Percentiles rank a stretch among this genome's conserved stretches.
Conservation (phyloP, 169 alveolate genomes). For the Plasmodium vivax region DNA sequence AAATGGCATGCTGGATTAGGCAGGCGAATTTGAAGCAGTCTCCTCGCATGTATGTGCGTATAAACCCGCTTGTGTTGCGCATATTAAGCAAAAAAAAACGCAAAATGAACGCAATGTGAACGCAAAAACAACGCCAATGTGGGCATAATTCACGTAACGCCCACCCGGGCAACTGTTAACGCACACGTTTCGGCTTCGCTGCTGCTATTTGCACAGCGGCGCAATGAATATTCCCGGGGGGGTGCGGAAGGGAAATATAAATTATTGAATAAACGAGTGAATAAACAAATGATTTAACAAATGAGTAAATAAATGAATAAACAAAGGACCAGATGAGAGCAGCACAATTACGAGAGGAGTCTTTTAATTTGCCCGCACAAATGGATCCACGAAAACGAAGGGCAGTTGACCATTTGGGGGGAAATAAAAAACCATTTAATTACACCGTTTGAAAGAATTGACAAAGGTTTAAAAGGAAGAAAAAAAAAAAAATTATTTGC, state of each 20-base stretch:
- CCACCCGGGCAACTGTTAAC: neutral
- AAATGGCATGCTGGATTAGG: neutral
- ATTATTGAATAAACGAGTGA: too few species aligned
- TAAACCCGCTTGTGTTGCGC: neutral
- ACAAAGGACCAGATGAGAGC: neutral
- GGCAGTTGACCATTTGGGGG: neutral
- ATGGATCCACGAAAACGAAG: neutral
- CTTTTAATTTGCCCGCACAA: neutral
- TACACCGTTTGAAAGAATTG: neutral
- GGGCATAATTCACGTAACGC: neutral
- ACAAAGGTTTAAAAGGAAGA: neutral
- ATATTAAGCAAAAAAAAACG: neutral
- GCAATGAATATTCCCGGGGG: neutral
- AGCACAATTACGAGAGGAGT: neutral
- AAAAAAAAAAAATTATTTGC: neutral
- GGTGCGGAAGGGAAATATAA: neutral
- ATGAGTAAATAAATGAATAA: too few species aligned
- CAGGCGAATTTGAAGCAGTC: neutral
- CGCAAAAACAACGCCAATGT: neutral
- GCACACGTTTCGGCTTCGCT: neutral
- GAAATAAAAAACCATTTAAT: neutral
- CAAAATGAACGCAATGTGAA: neutral
- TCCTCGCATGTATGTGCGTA: neutral
- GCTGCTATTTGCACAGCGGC: neutral
- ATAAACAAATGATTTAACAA: too few species aligned